Conservation (phyloP, 2,329 filamentous ascomycete species). For the Diaporthe nobilis region DNA sequence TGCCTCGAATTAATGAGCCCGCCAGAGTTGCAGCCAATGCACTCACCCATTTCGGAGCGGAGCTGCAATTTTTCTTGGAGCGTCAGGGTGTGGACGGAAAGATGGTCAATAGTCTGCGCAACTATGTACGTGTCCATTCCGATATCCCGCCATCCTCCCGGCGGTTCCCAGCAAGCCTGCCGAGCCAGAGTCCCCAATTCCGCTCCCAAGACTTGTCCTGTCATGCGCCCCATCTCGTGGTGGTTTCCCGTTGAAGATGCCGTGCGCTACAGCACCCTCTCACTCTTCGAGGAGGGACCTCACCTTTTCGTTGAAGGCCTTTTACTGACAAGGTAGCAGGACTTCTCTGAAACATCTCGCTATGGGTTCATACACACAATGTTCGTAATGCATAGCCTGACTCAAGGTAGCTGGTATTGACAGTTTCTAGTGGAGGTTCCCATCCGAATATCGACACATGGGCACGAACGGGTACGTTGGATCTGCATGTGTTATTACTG, state of each 20-base stretch:
- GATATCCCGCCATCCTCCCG: not conserved
- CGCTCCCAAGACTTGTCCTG: conserved; percentile 3
- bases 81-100: conserved; percentile 75
- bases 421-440: conserved; percentile 64
- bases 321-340: conserved; percentile 50
- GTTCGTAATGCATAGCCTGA: conserved; percentile 60
- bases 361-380: conserved; percentile 90
- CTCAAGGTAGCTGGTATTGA: conserved; percentile 13
- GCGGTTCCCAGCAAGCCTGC: conserved; percentile 15
- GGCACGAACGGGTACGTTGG: conserved; percentile 57
- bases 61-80: conserved; percentile 78
- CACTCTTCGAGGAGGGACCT: not conserved
- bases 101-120: conserved; percentile 76
- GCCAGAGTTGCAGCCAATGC: conserved; percentile 50
- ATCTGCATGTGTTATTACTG: conserved; percentile 43
- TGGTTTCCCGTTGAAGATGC: conserved; percentile 19
- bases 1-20: conserved; percentile 73
- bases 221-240: conserved; percentile 14
- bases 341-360: conserved; percentile 80
- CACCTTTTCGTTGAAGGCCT: not conserved
- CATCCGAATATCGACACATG: conserved; percentile 61
- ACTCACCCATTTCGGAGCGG: conserved; percentile 72
- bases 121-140: conserved; percentile 63
- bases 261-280: not conserved
- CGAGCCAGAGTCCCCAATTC: not conserved